Conservation (phyloP, 2,329 filamentous ascomycete genomes). For the Aspergillaceae sp. region DNA sequence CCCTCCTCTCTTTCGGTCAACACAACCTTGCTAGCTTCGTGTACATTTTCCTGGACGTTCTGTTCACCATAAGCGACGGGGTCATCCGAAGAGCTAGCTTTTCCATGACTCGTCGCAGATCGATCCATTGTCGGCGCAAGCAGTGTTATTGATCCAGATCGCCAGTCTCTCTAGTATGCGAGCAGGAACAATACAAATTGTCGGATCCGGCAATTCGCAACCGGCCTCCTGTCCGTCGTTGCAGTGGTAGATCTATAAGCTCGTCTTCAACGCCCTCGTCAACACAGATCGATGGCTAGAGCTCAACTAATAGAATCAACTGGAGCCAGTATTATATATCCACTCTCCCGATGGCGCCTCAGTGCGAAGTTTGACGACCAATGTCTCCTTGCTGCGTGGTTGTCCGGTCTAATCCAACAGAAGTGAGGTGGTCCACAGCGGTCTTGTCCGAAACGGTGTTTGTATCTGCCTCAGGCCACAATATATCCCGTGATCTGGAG, state of each 20-base stretch:
- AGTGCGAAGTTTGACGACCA: no score
- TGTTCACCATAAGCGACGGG: conserved; percentile 2
- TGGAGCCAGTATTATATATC: no score
- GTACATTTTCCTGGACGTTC: conserved; percentile 1
- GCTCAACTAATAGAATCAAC: no score
- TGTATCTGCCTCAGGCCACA: neutral
- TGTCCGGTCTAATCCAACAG: neutral
- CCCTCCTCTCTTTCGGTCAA: conserved; percentile 2
- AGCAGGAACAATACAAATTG: no score
- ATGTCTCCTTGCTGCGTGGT: neutral
- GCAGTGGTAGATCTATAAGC: no score
- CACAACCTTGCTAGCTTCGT: neutral
- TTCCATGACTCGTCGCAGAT: neutral
- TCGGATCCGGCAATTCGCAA: no score
- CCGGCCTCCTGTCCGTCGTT: no score
- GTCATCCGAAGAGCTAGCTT: neutral
- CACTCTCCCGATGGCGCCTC: no score
- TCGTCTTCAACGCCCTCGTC: no score
- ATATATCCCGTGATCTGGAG: neutral
- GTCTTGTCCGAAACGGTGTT: neutral
- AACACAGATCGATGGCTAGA: no score
- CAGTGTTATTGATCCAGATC: neutral
- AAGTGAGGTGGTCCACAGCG: neutral
- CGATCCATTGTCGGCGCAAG: neutral
- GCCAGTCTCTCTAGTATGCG: no score